Percentiles rank a stretch among this genome's conserved stretches.
Evolutionary conservation across 169 alveolate species (phyloP).

Genomic region (Babesia sp.): DNA sequence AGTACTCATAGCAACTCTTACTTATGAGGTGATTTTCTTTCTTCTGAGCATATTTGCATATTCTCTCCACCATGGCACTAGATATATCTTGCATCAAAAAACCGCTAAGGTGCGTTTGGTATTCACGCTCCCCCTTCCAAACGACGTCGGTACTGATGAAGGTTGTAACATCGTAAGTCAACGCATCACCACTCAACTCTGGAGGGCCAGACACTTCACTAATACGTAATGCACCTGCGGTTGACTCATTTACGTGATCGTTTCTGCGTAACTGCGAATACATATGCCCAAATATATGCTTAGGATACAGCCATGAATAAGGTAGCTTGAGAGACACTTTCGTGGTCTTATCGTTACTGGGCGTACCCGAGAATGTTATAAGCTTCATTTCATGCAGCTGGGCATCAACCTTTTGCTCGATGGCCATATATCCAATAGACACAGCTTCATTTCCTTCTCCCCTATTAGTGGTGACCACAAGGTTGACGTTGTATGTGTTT

Average conservation of each 20-base stretch:
- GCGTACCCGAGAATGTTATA: background rate
- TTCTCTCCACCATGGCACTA: background rate
- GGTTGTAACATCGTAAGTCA: background rate
- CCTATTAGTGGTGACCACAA: background rate
- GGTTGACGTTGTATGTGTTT: background rate
- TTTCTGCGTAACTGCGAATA: background rate
- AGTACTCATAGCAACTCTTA: slow-evolving; percentile 6
- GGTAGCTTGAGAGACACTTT: slow-evolving; percentile 17
- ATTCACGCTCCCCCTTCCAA: background rate
- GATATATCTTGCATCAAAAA: slow-evolving; percentile 10
- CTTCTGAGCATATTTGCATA: slow-evolving; percentile 21
- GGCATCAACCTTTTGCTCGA: background rate
- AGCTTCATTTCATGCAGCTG: slow-evolving; percentile 3
- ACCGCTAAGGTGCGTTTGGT: background rate
- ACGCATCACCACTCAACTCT: slow-evolving; percentile 2
- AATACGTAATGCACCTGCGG: background rate
- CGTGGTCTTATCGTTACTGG: background rate
- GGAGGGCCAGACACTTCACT: background rate
- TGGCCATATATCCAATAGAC: slow-evolving; percentile 43
- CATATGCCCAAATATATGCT: background rate
- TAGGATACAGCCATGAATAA: slow-evolving; percentile 19
- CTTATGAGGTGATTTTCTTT: background rate
- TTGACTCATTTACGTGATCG: background rate
- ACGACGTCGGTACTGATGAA: background rate
- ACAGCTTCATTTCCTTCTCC: background rate